These are phyloP conservation scores for Phytophthora cactorum DNA, from an alignment of 352 stramenopile species.

Conservation along the genomic window DNA sequence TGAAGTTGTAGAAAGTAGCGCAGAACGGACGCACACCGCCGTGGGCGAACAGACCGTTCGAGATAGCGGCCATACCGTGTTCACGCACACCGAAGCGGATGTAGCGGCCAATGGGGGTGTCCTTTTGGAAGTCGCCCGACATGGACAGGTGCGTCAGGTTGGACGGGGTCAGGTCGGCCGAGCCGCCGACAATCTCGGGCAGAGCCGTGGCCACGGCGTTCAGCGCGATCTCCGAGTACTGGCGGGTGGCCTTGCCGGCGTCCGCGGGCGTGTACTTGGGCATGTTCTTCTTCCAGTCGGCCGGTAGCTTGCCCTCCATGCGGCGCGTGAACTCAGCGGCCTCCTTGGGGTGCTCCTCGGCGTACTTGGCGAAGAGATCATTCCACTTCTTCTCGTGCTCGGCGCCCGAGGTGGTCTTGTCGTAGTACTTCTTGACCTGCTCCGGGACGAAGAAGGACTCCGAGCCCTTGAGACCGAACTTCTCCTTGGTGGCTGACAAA, in stretches of 20 bases:
- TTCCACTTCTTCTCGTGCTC: constrained; percentile 92
- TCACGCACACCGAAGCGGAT: constrained; percentile 99
- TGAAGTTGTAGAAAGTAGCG: constrained; percentile 99
- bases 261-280: constrained; percentile 91
- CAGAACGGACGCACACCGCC: constrained; percentile 97
- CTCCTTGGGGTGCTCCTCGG: constrained; percentile 90
- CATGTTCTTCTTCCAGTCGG: constrained; percentile 92
- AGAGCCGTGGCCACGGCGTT: constrained; percentile 94
- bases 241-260: constrained; percentile 93
- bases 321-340: constrained; percentile 95
- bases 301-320: constrained; percentile 92
- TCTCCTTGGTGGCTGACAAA: constrained; percentile 89
- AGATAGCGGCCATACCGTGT: constrained; percentile 98
- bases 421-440: constrained; percentile 94
- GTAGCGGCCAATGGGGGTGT: constrained; percentile 95
- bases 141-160: constrained; percentile 97
- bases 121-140: constrained; percentile 98
- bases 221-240: constrained; percentile 95
- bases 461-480: constrained; percentile 93
- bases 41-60: constrained; percentile 98
- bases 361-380: constrained; percentile 92
- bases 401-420: constrained; percentile 76
- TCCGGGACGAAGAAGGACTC: constrained; percentile 94
- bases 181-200: constrained; percentile 98
- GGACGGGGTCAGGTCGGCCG: constrained; percentile 97